These are phyloP conservation scores for Triangularia verruculosa DNA, from an alignment of 2,329 filamentous ascomycete species.

Conservation along the genomic window DNA sequence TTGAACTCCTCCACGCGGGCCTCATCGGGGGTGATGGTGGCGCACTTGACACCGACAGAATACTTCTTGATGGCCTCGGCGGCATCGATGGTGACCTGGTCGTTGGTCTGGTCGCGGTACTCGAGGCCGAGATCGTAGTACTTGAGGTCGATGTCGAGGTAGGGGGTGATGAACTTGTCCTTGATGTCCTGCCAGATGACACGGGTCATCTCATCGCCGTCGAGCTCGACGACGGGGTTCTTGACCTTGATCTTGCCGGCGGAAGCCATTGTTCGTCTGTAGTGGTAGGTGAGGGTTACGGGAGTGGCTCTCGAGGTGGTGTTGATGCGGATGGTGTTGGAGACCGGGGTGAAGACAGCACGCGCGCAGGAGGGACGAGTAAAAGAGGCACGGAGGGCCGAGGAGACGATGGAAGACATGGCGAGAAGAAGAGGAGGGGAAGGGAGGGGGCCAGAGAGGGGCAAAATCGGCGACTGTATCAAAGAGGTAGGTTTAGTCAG, in stretches of 20 bases:
- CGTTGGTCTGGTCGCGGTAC: slow-evolving; percentile 94
- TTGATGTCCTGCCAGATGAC: slow-evolving; percentile 99
- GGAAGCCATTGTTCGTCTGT: slow-evolving; percentile 51
- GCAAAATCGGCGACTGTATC: slow-evolving; percentile 9
- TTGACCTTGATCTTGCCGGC: slow-evolving; percentile 95
- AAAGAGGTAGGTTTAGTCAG: slow-evolving; percentile 14
- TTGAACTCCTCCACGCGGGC: slow-evolving; percentile 96
- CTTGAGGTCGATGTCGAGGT: slow-evolving; percentile 96
- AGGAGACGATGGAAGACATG: slow-evolving; percentile 27
- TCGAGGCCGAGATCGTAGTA: slow-evolving; percentile 93
- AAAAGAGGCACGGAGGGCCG: slow-evolving; percentile 28
- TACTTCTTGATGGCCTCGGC: slow-evolving; percentile 99
- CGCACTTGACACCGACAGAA: slow-evolving; percentile 97
- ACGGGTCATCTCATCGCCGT: slow-evolving; percentile 94
- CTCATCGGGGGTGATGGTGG: slow-evolving; percentile 98
- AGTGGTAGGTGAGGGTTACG: slow-evolving; percentile 35
- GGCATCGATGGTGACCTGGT: slow-evolving; percentile 91
- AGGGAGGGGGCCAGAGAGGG: slow-evolving; percentile 4
- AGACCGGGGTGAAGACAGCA: slow-evolving; percentile 14
- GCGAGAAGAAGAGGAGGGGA: slow-evolving; percentile 24
- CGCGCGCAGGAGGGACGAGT: slow-evolving; percentile 24
- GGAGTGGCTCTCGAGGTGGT: slow-evolving; percentile 24
- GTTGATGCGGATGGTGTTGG: slow-evolving; percentile 16
- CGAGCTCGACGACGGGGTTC: slow-evolving; percentile 97
- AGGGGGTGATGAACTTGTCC: slow-evolving; percentile 96